phyloP scores from a whole-genome alignment of 306 rosid genomes.

The Acacia crassicarpa region DNA sequence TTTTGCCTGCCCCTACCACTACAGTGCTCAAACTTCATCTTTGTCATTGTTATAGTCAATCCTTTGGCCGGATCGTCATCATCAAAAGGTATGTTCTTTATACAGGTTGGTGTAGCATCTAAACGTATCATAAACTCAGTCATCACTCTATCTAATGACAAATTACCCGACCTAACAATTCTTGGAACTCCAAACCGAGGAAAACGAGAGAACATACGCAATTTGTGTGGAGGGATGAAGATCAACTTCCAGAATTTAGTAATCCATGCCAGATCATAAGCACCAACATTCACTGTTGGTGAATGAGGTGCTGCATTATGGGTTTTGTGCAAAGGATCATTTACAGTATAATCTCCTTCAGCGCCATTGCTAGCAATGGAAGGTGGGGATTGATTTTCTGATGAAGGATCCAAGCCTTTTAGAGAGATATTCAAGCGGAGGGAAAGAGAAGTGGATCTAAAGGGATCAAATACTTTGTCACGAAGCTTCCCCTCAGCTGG shows the following conservation, averaged over 20 bases:
- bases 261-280: slow-evolving; percentile 95
- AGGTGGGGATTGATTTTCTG: slow-evolving; percentile 47
- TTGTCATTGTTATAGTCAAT: slow-evolving; percentile 68
- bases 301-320: slow-evolving; percentile 44
- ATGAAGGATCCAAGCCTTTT: slow-evolving; percentile 48
- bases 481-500: slow-evolving; percentile 79
- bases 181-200: slow-evolving; percentile 92
- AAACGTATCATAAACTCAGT: slow-evolving; percentile 89
- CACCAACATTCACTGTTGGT: slow-evolving; percentile 69
- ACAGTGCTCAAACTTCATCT: slow-evolving; percentile 67
- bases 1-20: slow-evolving; percentile 76
- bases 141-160: slow-evolving; percentile 88
- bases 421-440: slow-evolving; percentile 61
- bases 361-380: slow-evolving; percentile 30
- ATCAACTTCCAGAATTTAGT: slow-evolving; percentile 55
- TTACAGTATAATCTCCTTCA: slow-evolving; percentile 52
- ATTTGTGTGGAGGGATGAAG: slow-evolving; percentile 86
- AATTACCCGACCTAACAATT: slow-evolving; percentile 79
- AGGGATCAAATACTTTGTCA: slow-evolving; percentile 79
- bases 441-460: slow-evolving; percentile 84
- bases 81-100: slow-evolving; percentile 75
- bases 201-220: slow-evolving; percentile 82
- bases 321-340: slow-evolving; percentile 45
- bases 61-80: slow-evolving; percentile 96
- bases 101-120: slow-evolving; percentile 71